Evolutionary conservation across 352 stramenopile genomes (phyloP).

Genomic region (Aphanomyces astaci): DNA sequence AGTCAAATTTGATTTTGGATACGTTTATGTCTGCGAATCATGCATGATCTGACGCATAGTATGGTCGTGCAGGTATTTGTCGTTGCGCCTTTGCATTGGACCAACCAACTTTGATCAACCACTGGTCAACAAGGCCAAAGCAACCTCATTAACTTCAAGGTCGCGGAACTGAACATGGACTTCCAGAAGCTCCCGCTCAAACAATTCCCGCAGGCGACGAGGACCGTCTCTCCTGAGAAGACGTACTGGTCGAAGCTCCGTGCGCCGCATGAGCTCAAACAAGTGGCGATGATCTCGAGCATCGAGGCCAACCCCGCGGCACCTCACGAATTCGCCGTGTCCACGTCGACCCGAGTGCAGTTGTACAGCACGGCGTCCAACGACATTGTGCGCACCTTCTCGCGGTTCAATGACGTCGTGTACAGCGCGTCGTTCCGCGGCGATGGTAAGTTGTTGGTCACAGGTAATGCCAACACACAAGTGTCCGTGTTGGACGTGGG

Average conservation of each 20-base stretch:
- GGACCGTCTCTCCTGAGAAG: constrained; percentile 71
- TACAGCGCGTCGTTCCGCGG: constrained; percentile 81
- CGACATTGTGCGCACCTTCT: constrained; percentile 84
- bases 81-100: constrained; percentile 5
- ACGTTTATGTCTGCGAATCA: not conserved
- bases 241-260: constrained; percentile 87
- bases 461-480: constrained; percentile 58
- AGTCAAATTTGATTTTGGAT: not conserved
- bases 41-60: not conserved
- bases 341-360: constrained; percentile 79
- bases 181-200: constrained; percentile 84
- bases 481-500: constrained; percentile 83
- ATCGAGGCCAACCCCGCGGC: constrained; percentile 73
- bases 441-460: constrained; percentile 83
- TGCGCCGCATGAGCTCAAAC: constrained; percentile 68
- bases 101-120: constrained; percentile 6
- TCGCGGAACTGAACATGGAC: constrained; percentile 37
- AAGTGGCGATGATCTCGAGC: constrained; percentile 75
- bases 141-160: not conserved
- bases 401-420: constrained; percentile 78
- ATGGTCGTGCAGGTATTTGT: not conserved
- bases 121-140: not conserved
- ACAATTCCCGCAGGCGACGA: constrained; percentile 72
- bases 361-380: constrained; percentile 77
- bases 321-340: constrained; percentile 80